These are phyloP conservation scores for Mycena kentingensis DNA, from an alignment of 768 basidiomycete species.

Conservation along the genomic window DNA sequence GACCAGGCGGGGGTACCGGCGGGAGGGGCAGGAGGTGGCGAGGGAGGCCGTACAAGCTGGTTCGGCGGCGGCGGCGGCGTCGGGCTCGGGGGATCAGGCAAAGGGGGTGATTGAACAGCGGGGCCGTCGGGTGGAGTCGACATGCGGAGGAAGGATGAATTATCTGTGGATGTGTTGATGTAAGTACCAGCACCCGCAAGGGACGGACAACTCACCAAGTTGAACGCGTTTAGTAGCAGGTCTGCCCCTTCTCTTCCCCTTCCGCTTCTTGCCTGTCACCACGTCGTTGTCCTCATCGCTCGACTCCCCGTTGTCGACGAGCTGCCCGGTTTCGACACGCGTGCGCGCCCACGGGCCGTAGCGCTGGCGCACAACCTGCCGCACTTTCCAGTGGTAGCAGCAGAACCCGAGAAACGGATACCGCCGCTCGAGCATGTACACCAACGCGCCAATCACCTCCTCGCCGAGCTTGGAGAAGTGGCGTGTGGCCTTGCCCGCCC, in stretches of 20 bases:
- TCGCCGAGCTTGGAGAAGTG: background rate
- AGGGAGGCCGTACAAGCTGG: too few relatives aligned
- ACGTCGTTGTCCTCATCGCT: background rate
- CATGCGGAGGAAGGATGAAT: background rate
- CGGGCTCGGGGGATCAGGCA: too few relatives aligned
- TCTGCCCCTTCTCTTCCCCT: background rate
- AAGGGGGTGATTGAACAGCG: too few relatives aligned
- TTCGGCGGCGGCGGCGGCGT: background rate
- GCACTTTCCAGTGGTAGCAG: background rate
- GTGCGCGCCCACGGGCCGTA: background rate
- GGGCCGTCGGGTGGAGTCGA: background rate
- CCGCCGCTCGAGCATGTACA: background rate
- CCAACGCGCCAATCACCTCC: background rate
- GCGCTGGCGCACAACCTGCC: background rate
- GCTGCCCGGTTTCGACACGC: background rate
- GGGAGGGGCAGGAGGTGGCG: too few relatives aligned
- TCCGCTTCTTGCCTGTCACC: background rate
- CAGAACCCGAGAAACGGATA: background rate
- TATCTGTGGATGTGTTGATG: background rate
- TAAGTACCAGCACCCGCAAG: background rate
- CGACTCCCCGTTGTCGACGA: background rate
- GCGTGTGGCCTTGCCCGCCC: background rate
- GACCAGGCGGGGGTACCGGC: too few relatives aligned
- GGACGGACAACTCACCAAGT: background rate
- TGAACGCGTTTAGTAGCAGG: background rate